Percentiles rank a stretch among this genome's conserved stretches.
These are phyloP conservation scores for Parietichytrium sp. DNA, from an alignment of 108 stramenopile genomes.

Conservation along the genomic window DNA sequence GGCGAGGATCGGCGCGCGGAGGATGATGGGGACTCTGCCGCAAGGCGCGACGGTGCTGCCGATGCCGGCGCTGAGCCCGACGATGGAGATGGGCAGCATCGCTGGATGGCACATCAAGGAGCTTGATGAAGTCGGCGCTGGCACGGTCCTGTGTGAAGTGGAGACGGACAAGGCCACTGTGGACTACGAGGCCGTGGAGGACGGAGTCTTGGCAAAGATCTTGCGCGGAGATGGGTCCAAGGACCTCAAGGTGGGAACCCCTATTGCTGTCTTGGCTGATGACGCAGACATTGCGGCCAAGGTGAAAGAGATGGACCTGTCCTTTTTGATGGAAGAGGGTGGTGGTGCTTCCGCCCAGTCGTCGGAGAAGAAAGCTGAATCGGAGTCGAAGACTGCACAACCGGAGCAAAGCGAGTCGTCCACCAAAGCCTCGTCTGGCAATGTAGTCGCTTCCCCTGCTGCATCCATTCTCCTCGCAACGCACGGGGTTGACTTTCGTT, in stretches of 20 bases:
- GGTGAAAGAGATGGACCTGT: conserved; percentile 6
- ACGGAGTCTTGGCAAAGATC: conserved; percentile 80
- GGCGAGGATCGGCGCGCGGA: too few relatives aligned
- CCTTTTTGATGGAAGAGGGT: background rate
- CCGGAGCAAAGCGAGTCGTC: background rate
- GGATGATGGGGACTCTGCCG: background rate
- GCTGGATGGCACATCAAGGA: conserved; percentile 81
- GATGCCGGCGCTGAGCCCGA: conserved; percentile 2
- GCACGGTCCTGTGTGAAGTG: conserved; percentile 87
- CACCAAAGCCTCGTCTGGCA: background rate
- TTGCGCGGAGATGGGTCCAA: conserved; percentile 67
- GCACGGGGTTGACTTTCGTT: background rate
- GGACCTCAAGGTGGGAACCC: conserved; percentile 74
- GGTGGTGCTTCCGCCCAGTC: too few relatives aligned
- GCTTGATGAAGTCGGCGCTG: conserved; percentile 79
- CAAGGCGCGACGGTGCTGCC: background rate
- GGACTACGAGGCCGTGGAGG: conserved; percentile 91
- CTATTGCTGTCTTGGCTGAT: conserved; percentile 86
- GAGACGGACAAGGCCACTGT: conserved; percentile 98
- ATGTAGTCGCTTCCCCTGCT: background rate
- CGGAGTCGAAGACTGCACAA: background rate
- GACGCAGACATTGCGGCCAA: conserved; percentile 53
- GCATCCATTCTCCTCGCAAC: conserved; percentile 7
- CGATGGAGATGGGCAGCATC: conserved; percentile 70
- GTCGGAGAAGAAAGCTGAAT: too few relatives aligned